Evolutionary conservation across 169 alveolate genomes (phyloP).

Genomic region (Plasmodium reichenowi): DNA sequence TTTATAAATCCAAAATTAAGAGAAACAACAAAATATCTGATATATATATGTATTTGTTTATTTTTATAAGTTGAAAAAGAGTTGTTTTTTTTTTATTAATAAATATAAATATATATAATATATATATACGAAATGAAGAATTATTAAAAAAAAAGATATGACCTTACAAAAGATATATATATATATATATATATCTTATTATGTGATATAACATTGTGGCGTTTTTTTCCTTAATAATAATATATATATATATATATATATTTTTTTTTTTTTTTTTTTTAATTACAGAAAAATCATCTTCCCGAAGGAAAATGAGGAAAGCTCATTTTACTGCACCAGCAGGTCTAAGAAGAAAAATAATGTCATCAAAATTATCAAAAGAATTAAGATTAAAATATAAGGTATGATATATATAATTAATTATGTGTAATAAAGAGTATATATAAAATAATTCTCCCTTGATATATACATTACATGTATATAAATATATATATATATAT

Average conservation of each 20-base stretch:
- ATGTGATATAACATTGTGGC: too few species aligned
- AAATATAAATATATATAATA: too few species aligned
- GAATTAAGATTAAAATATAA: constrained; percentile 96
- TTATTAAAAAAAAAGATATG: too few species aligned
- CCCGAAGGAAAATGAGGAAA: constrained; percentile 97
- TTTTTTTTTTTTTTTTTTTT: constrained; percentile 5
- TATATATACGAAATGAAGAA: too few species aligned
- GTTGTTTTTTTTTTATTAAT: too few species aligned
- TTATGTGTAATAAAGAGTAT: neutral
- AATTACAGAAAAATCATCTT: constrained; percentile 86
- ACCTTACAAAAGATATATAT: too few species aligned
- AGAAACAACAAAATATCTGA: too few species aligned
- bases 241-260: too few species aligned
- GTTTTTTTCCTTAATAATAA: too few species aligned
- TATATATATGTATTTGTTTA: too few species aligned
- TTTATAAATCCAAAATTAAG: neutral
- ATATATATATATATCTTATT: too few species aligned
- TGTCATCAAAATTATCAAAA: constrained; percentile 97
- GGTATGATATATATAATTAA: constrained; percentile 82
- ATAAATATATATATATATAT: neutral
- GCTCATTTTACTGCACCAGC: constrained; percentile 99
- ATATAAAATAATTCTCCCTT: neutral
- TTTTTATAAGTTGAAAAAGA: too few species aligned
- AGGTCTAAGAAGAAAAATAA: constrained; percentile 95
- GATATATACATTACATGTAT: neutral